Evolutionary conservation across 371 early-diverging fungal species (phyloP), one percentile per base, ranked within the genome.

Genomic region (Nematocida sp.): DNA sequence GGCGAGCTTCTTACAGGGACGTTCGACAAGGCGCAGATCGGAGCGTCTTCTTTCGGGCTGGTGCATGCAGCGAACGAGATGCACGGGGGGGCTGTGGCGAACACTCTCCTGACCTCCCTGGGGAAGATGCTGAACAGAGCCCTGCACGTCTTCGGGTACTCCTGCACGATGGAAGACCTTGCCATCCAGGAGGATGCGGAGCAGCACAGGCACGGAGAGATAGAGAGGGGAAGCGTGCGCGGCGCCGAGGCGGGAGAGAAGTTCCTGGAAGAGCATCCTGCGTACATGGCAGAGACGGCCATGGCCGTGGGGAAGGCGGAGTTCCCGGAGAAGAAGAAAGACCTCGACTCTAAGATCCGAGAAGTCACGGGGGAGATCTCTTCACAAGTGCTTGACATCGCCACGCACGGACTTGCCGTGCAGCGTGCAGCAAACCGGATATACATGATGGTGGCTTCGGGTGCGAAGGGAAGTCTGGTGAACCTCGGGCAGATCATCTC

Each of bases 101-200:
- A 95, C 38, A 88, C 87, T 79, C 85, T 97, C 49, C 86, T 99
- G 45, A 91, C 92, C 76, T 90, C 90, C 38, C 85, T 99, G 52
- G 89, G 94, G 32, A 88, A 94, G 63, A 84, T 96, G 37, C 92
- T 96, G 79, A 92, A 95, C 49, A 86, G 87, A 49, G 95, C 90
- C 84, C 83, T 92, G n/a, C 92, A 92, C 82, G 77, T 75, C 15
- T 86, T 86, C 63, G 97, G 94, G 19, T 95, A 95, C 84, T 89
- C 93, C 40, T 93, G 96, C 84, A 87, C 98, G 74, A 94, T 97
- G 91, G 96, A 96, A 80, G 99, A 99, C 87, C 86, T 99, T 85
- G 81, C 87, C 25, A 84, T 99, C 15, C 43, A 53, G 38, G 15
- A 25, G 49, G 48, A 41, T 15, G 80, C 75, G 34, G 81, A 82